Conservation (phyloP, 768 basidiomycete species). For the Amanita fuliginea region DNA sequence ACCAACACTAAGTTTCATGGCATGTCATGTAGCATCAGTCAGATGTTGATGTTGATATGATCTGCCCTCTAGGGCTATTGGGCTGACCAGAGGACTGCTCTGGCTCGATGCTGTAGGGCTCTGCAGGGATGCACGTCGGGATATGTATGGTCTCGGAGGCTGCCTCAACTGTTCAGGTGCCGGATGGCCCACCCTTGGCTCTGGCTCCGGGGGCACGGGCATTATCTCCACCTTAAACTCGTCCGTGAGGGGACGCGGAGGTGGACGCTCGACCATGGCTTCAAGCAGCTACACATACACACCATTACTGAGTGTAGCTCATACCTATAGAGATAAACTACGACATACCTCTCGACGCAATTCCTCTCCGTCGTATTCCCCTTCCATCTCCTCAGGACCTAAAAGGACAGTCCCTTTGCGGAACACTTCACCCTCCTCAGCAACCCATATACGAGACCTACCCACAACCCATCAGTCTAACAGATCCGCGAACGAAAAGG, state of each 20-base stretch:
- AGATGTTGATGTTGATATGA: too few species aligned
- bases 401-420: conserved; percentile 77
- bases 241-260: conserved; percentile 60
- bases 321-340: not conserved
- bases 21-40: too few species aligned
- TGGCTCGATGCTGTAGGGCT: not conserved
- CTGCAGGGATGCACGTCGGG: conserved; percentile 29
- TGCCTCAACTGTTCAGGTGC: conserved; percentile 22
- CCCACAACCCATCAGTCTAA: not conserved
- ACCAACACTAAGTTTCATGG: too few species aligned
- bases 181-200: not conserved
- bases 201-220: conserved; percentile 9
- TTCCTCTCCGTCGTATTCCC: conserved; percentile 83
- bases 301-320: not conserved
- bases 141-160: conserved; percentile 47
- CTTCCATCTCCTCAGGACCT: conserved; percentile 81
- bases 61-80: too few species aligned
- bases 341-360: conserved; percentile 61
- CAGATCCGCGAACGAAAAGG: not conserved
- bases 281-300: conserved; percentile 49
- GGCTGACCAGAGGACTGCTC: not conserved
- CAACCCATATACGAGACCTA: conserved; percentile 74
- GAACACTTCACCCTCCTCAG: conserved; percentile 95
- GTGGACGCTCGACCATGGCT: conserved; percentile 79
- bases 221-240: conserved; percentile 38